Evolutionary conservation across 192 early-diverging fungal genomes (phyloP).

Genomic region (Umbelopsis vinacea): DNA sequence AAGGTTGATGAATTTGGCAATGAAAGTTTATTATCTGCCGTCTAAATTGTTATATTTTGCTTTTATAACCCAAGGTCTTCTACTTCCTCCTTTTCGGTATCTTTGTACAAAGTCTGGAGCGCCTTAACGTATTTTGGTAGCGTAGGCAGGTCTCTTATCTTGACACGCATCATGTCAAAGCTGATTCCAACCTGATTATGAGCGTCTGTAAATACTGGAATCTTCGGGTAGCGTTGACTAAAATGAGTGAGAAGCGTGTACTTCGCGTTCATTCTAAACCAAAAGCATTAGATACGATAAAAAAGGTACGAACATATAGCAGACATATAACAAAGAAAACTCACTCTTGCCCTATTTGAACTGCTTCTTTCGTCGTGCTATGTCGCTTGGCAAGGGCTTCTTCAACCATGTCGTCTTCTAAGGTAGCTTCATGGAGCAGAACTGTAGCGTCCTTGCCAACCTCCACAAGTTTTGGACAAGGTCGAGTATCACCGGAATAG

Average conservation of each 20-base stretch:
- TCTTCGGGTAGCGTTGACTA: conserved; percentile 92
- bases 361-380: conserved; percentile 85
- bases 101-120: conserved; percentile 55
- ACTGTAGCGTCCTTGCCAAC: conserved; percentile 74
- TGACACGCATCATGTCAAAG: conserved; percentile 79
- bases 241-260: conserved; percentile 93
- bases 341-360: conserved; percentile 75
- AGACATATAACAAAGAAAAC: conserved; percentile 8
- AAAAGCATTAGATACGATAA: neutral
- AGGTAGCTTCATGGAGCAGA: conserved; percentile 92
- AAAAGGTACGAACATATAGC: neutral
- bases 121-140: conserved; percentile 59
- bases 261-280: conserved; percentile 78
- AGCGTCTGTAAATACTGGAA: conserved; percentile 61
- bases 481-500: conserved; percentile 95
- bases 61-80: neutral
- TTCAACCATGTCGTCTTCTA: conserved; percentile 69
- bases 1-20: neutral
- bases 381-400: conserved; percentile 85
- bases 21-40: neutral
- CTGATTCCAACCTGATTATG: conserved; percentile 64
- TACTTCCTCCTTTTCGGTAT: conserved; percentile 43
- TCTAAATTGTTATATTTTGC: no score
- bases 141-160: conserved; percentile 50
- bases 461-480: conserved; percentile 70